Percentiles rank a stretch among this genome's conserved stretches.
phyloP scores from a whole-genome alignment of 2,329 filamentous ascomycete species.

The Alternaria solani region DNA sequence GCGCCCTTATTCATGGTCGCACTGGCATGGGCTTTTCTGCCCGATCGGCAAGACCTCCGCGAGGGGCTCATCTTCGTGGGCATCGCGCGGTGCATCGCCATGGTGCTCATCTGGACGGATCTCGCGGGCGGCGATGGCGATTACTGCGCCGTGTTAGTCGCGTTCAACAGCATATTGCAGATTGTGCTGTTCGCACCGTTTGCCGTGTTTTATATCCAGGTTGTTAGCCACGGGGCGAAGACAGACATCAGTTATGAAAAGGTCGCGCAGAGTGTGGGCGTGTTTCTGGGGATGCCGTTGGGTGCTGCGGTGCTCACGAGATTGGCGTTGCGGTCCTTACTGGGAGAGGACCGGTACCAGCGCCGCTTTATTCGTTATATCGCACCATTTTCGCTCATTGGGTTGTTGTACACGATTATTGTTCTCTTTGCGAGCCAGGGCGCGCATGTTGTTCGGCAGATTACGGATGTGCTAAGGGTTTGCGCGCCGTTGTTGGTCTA shows the following conservation, averaged over 20 bases:
- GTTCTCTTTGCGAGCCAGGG: conserved; percentile 87
- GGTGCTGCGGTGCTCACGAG: conserved; percentile 81
- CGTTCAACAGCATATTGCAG: conserved; percentile 59
- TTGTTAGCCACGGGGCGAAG: conserved; percentile 66
- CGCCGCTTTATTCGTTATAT: conserved; percentile 72
- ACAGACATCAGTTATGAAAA: conserved; percentile 65
- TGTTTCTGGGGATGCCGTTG: conserved; percentile 84
- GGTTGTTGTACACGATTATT: conserved; percentile 85
- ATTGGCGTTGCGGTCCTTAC: conserved; percentile 64
- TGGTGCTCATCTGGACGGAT: conserved; percentile 84
- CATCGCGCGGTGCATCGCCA: conserved; percentile 85
- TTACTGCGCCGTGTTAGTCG: conserved; percentile 74
- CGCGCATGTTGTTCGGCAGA: conserved; percentile 80
- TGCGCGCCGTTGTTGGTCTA: conserved; percentile 83
- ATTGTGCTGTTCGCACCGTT: conserved; percentile 59
- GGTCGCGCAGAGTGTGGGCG: conserved; percentile 81
- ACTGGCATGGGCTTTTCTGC: conserved; percentile 68
- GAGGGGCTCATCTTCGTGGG: conserved; percentile 83
- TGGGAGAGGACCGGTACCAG: conserved; percentile 70
- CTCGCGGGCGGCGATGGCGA: conserved; percentile 79
- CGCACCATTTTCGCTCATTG: conserved; percentile 79
- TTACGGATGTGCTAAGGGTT: conserved; percentile 82
- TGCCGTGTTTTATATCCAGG: conserved; percentile 64
- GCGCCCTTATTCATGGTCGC: conserved; percentile 83
- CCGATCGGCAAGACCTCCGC: conserved; percentile 56